Evolutionary conservation across 768 basidiomycete genomes (phyloP).

Genomic region (Pholiota conissans): DNA sequence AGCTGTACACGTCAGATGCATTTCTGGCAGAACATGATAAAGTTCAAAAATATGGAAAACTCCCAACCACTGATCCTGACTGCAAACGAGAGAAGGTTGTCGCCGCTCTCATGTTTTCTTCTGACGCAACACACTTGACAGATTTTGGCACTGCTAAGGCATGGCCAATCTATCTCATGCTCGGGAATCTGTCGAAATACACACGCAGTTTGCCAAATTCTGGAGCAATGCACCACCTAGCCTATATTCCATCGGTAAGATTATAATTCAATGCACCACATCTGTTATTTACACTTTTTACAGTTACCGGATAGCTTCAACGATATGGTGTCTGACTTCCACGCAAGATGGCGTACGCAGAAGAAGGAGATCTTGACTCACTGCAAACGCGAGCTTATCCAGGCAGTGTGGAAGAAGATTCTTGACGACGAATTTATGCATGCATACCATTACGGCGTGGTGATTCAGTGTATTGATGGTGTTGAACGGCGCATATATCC

Average conservation of each 20-base stretch:
- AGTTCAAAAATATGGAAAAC: background rate
- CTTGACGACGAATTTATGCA: conserved; percentile 19
- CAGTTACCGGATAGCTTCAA: conserved; percentile 22
- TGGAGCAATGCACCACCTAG: conserved; percentile 37
- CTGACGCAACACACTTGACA: conserved; percentile 24
- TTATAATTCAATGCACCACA: too few relatives aligned
- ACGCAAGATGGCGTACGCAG: conserved; percentile 14
- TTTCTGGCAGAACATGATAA: background rate
- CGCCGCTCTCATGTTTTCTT: conserved; percentile 26
- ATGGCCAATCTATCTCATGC: conserved; percentile 41
- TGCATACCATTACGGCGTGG: conserved; percentile 31
- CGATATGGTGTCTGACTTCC: conserved; percentile 22
- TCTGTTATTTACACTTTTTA: background rate
- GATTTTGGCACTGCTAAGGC: conserved; percentile 31
- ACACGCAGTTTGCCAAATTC: conserved; percentile 24
- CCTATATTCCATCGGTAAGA: conserved; percentile 42
- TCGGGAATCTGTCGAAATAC: conserved; percentile 45
- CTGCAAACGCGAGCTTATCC: conserved; percentile 23
- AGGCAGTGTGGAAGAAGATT: conserved; percentile 12
- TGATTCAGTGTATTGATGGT: conserved; percentile 30
- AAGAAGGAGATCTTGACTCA: conserved; percentile 14
- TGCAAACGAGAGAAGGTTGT: conserved; percentile 27
- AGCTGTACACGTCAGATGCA: background rate
- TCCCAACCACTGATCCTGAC: conserved; percentile 11
- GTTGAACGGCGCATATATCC: conserved; percentile 30